Percentiles rank a stretch among this genome's conserved stretches.
Conservation (phyloP, 1,284 basidiomycete species). For the Boletus mariae region DNA sequence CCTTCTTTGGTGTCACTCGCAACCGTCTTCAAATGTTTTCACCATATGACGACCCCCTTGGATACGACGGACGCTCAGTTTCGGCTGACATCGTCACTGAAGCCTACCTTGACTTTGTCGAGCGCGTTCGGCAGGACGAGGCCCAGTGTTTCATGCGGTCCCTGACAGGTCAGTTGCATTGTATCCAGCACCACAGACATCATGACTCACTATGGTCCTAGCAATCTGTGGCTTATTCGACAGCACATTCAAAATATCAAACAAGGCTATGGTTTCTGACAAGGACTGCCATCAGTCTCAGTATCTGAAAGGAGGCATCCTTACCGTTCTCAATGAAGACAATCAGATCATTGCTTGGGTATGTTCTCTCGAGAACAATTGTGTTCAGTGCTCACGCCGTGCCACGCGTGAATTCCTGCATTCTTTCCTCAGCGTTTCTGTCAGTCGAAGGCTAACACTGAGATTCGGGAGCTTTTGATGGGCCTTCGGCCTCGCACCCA, state of each 20-base stretch:
- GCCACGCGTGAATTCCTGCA: too few species aligned
- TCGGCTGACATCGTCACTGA: not conserved
- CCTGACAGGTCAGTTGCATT: too few species aligned
- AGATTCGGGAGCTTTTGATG: not conserved
- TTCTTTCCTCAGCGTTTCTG: not conserved
- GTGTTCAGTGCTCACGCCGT: too few species aligned
- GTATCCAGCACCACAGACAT: too few species aligned
- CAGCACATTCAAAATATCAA: not conserved
- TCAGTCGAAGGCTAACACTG: not conserved
- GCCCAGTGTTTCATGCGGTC: not conserved
- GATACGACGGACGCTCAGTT: not conserved
- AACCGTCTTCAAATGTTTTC: not conserved
- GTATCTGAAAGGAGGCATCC: not conserved
- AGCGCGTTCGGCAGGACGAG: not conserved
- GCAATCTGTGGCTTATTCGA: not conserved
- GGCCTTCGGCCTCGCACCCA: not conserved
- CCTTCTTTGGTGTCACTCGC: not conserved
- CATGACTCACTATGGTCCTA: too few species aligned
- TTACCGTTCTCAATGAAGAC: conserved; percentile 4
- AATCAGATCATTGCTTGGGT: conserved; percentile 6
- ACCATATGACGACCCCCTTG: not conserved
- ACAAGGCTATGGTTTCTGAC: not conserved
- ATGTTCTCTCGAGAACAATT: too few species aligned
- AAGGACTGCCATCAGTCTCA: not conserved
- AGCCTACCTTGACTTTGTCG: not conserved